These are phyloP conservation scores for Brassica nigra DNA, from an alignment of 345 rosid genomes.

Conservation along the genomic window DNA sequence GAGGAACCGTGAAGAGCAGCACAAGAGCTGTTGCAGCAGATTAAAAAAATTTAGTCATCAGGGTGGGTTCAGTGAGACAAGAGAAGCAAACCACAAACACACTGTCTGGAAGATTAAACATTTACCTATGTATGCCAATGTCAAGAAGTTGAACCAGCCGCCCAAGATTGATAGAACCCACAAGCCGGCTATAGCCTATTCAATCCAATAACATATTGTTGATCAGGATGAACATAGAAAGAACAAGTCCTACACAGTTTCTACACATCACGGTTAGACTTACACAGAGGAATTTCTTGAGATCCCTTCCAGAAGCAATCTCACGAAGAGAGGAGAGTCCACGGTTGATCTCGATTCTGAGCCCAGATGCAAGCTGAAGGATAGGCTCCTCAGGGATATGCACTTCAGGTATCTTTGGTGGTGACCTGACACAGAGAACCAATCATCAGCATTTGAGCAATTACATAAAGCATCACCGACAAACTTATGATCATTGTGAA, in stretches of 20 bases:
- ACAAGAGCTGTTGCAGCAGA: conserved; percentile 57
- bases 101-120: not conserved
- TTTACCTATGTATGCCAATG: conserved; percentile 75
- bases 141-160: conserved; percentile 69
- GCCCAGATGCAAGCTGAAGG: conserved; percentile 65
- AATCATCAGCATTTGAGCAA: conserved; percentile 43
- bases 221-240: not conserved
- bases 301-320: conserved; percentile 92
- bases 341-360: conserved; percentile 73
- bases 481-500: too few relatives aligned
- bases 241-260: not conserved
- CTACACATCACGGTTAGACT: conserved; percentile 18
- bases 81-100: not conserved
- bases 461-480: too few relatives aligned
- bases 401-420: conserved; percentile 79
- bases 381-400: conserved; percentile 79
- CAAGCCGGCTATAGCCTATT: conserved; percentile 71
- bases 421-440: conserved; percentile 47
- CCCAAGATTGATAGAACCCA: conserved; percentile 78
- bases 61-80: not conserved
- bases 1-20: conserved; percentile 65
- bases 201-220: not conserved
- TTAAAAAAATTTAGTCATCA: not conserved
- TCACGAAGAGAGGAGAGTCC: conserved; percentile 64
- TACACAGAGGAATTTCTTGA: conserved; percentile 90